Evolutionary conservation across 768 basidiomycete species (phyloP), one percentile per base, ranked within the genome.

Genomic region (Leccinum ochraceum): DNA sequence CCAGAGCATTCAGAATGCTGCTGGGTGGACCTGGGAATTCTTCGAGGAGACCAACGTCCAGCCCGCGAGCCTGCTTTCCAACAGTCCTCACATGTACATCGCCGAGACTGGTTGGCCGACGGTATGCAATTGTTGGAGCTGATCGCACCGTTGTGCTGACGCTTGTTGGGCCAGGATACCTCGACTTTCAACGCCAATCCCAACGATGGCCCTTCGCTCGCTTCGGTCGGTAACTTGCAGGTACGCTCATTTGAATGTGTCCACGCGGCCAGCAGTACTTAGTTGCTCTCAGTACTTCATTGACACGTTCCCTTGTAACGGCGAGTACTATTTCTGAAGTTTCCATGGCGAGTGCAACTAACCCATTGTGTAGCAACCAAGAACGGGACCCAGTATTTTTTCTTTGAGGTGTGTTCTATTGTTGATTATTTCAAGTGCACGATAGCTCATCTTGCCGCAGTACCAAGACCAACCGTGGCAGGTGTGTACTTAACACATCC

Each of bases 31-130:
- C 0, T 78, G 77, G 17, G 66, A 81, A 0, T 98, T 92, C 79
- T 97, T 95, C 80, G 67, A 87, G 60, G 69, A 79, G 10, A 81
- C 75, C n/a, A 81, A 95, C 69, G 81, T 92, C 6, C 74, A 66
- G 7, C 69, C 76, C n/a, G 89, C 93, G 1, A 63, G 75, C 9
- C 56, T 63, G 0, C 78, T 90, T 22, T n/a, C 84, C 5, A 96
- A 95, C 72, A 80, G 83, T 4, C 94, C 95, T 0, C 70, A 79
- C 50, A 87, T 93, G 82, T 95, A 85, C 75, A 97, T 98, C 61
- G 97, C 96, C 1, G 97, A 99, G 79, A 97, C 95, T 14, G 91
- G 91, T 56, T 90, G 88, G 88, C 88, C 92, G 34, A 83, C 90
- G 54, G 89, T 90, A 74, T 54, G 81, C 68, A 13, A 50, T 30